Conservation (phyloP, 2,329 filamentous ascomycete genomes). For the Fusarium foetens region DNA sequence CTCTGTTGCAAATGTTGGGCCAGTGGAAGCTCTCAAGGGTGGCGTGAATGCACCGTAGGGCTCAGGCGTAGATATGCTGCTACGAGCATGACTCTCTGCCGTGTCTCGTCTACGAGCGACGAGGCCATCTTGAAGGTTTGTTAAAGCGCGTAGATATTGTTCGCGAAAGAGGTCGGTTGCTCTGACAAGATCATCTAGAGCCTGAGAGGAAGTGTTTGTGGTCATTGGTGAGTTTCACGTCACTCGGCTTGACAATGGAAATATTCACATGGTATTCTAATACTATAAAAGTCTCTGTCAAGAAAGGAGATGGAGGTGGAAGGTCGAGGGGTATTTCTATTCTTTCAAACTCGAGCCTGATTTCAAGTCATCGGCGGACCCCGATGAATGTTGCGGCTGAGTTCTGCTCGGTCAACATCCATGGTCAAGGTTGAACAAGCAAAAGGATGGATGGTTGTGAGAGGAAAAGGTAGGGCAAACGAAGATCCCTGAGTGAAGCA, state of each 20-base stretch:
- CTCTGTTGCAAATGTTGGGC: conserved; percentile 38
- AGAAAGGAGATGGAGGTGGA: not conserved
- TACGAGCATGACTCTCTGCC: conserved; percentile 30
- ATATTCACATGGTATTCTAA: conserved; percentile 10
- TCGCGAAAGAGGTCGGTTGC: conserved; percentile 50
- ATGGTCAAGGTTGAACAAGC: conserved; percentile 12
- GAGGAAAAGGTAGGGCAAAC: conserved; percentile 14
- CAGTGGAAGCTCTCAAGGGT: conserved; percentile 41
- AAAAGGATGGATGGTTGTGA: not conserved
- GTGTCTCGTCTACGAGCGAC: conserved; percentile 32
- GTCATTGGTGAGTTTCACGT: conserved; percentile 32
- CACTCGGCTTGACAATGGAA: conserved; percentile 20
- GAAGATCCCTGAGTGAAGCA: conserved; percentile 20
- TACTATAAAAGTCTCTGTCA: not conserved
- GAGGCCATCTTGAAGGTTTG: conserved; percentile 45
- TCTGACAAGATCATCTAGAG: conserved; percentile 50
- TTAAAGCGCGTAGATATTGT: conserved; percentile 47
- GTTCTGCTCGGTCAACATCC: conserved; percentile 36
- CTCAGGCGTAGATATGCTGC: conserved; percentile 4
- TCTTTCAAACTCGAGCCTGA: conserved; percentile 13
- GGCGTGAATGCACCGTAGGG: conserved; percentile 39
- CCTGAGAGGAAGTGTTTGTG: conserved; percentile 30
- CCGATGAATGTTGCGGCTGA: conserved; percentile 43
- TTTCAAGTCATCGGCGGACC: conserved; percentile 29
- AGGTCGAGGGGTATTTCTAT: conserved; percentile 33